Conservation (phyloP, 305 asterid genomes). For the Plantago rigida region DNA sequence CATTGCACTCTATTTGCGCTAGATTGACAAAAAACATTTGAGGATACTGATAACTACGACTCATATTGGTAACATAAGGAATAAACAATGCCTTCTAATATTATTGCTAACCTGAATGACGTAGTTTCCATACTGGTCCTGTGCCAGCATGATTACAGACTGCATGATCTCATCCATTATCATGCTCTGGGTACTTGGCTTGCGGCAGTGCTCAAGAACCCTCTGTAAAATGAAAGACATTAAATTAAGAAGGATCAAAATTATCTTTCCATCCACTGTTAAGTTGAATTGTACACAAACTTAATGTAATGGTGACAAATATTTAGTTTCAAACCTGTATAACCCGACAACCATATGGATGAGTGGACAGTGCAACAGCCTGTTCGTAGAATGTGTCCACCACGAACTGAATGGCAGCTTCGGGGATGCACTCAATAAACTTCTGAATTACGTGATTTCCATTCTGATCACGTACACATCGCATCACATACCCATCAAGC, state of each 20-base stretch:
- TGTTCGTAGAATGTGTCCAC: slow-evolving; percentile 55
- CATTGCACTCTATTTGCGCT: no score
- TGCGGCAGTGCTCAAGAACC: slow-evolving; percentile 59
- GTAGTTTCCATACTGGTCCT: slow-evolving; percentile 71
- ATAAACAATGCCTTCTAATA: slow-evolving; percentile 4
- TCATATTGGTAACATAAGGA: no score
- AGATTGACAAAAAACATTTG: no score
- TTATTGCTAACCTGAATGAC: slow-evolving; percentile 55
- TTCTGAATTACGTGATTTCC: slow-evolving; percentile 82
- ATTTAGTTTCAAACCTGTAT: slow-evolving; percentile 49
- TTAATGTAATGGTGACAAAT: slow-evolving; percentile 3
- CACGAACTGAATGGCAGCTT: slow-evolving; percentile 48
- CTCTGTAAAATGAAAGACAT: slow-evolving; percentile 35
- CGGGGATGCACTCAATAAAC: slow-evolving; percentile 70
- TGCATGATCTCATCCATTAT: slow-evolving; percentile 60
- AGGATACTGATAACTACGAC: no score
- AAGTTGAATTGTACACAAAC: slow-evolving; percentile 1
- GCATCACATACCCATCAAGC: slow-evolving; percentile 70
- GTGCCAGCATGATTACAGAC: slow-evolving; percentile 56
- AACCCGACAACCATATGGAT: slow-evolving; percentile 81
- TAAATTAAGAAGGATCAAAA: slow-evolving; percentile 18
- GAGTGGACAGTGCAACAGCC: slow-evolving; percentile 61
- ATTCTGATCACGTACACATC: slow-evolving; percentile 71
- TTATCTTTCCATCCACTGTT: slow-evolving; percentile 5
- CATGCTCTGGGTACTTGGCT: slow-evolving; percentile 41